Evolutionary conservation across 768 basidiomycete species (phyloP).

Genomic region (Mycena haematopus): DNA sequence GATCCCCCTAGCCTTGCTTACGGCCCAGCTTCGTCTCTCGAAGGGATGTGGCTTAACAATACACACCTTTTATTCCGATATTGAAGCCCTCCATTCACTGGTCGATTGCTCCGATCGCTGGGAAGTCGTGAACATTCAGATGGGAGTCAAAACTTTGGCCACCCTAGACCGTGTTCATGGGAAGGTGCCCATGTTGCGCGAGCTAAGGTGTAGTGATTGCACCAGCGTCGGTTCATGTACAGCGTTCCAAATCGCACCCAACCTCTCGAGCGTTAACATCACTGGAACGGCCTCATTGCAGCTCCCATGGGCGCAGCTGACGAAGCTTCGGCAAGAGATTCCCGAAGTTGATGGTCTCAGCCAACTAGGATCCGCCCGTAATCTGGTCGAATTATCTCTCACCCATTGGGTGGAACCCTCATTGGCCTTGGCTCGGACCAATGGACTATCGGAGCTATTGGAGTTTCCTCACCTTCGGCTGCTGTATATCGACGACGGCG

Average conservation of each 20-base stretch:
- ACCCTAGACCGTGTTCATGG: slow-evolving; percentile 1
- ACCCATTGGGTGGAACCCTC: neutral
- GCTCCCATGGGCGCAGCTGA: slow-evolving; percentile 4
- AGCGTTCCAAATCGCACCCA: slow-evolving; percentile 9
- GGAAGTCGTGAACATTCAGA: slow-evolving; percentile 1
- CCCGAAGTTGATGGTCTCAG: neutral
- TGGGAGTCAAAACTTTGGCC: slow-evolving; percentile 1
- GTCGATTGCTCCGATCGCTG: slow-evolving; percentile 1
- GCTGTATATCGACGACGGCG: slow-evolving; percentile 5
- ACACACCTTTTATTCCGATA: neutral
- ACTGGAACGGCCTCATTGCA: neutral
- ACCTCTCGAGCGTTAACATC: neutral
- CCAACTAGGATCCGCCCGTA: slow-evolving; percentile 5
- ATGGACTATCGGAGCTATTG: neutral
- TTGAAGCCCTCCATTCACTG: neutral
- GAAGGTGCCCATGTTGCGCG: slow-evolving; percentile 3
- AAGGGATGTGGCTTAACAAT: neutral
- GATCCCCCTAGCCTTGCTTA: neutral
- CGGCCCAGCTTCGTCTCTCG: slow-evolving; percentile 5
- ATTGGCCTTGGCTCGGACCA: neutral
- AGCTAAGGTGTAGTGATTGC: slow-evolving; percentile 2
- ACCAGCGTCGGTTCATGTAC: slow-evolving; percentile 1
- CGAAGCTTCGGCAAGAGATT: slow-evolving; percentile 6
- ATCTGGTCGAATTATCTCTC: slow-evolving; percentile 10
- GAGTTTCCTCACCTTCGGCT: slow-evolving; percentile 9